Evolutionary conservation across 176 grass and related monocot species (phyloP), one percentile per base, ranked within the genome.

Genomic region (Ensete ventricosum): DNA sequence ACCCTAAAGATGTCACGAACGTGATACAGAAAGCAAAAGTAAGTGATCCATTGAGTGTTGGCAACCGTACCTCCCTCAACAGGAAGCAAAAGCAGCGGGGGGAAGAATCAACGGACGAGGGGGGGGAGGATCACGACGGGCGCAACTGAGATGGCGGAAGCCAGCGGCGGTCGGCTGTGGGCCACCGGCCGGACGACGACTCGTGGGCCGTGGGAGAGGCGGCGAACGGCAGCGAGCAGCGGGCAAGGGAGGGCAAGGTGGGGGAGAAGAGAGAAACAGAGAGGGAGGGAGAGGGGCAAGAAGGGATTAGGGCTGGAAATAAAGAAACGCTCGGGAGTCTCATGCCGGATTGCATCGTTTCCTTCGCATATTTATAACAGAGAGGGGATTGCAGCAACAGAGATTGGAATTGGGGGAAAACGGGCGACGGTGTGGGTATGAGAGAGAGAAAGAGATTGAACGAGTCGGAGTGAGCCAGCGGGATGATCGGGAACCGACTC

Each of bases 281-380:
- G 10, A 9, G 6, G 6, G n/a, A 60, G 57, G 6, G 55, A 9
- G 13, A 29, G 26, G 24, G 1, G 64, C 3, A 13, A 25, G 13
- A 12, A 43, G 14, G 26, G 21, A 67, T 67, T 67, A 67, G 64
- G 64, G 26, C 64, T 17, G 26, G 64, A 67, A 67, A 29, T 29
- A 67, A 34, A 4, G 64, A 67, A 67, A 67, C 24, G 64, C 64
- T 29, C 64, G 24, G 3, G 25, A 27, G 24, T 25, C 64, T 29
- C 64, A 29, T 19, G 57, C 17, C 19, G 25, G 64, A 67, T 67
- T 34, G 23, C 64, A 67, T 34, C 57, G 14, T n/a, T 60, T 34
- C 57, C 16, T n/a, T 60, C 57, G 25, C 64, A 34, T 67, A 67
- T 67, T 27, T 67, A 67, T 67, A 60, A 60, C 57, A 21, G 57